A percentile compares a stretch with the other conserved stretches of the same genome.
Evolutionary conservation across 768 basidiomycete genomes (phyloP).

Genomic region (Suillus luteus): DNA sequence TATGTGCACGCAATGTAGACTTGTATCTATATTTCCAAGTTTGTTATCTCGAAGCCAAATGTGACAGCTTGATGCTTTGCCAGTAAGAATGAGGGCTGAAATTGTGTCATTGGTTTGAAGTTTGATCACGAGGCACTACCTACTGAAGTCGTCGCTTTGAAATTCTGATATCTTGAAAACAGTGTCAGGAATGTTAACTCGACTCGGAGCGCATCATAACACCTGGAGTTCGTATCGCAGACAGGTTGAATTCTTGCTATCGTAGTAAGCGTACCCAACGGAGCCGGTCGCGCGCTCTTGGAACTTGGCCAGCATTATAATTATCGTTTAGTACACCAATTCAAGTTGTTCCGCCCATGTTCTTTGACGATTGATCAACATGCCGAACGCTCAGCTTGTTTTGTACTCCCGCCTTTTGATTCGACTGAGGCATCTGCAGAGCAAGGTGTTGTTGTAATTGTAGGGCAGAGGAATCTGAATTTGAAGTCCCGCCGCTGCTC

Average conservation of each 20-base stretch:
- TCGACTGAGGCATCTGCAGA: neutral
- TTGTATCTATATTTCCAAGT: neutral
- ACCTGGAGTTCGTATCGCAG: neutral
- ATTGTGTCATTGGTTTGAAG: neutral
- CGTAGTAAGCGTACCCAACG: neutral
- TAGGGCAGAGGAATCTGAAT: too few relatives aligned
- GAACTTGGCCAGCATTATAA: neutral
- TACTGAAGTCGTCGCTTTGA: too few relatives aligned
- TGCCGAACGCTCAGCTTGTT: neutral
- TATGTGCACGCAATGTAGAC: neutral
- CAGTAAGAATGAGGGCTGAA: neutral
- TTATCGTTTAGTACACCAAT: neutral
- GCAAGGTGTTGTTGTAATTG: neutral
- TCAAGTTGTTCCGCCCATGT: neutral
- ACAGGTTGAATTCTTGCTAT: neutral
- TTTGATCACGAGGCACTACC: too few relatives aligned
- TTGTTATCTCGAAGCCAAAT: neutral
- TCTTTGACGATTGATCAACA: neutral
- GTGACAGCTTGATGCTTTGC: neutral
- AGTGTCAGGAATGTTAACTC: too few relatives aligned
- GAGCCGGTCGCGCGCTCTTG: neutral
- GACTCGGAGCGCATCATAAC: neutral
- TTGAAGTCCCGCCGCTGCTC: too few relatives aligned
- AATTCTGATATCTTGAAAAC: too few relatives aligned
- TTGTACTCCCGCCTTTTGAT: neutral